A percentile compares a stretch with the other conserved stretches of the same genome.
Evolutionary conservation across 140 eudicot genomes (phyloP).

Genomic region (Senecio squalidus): DNA sequence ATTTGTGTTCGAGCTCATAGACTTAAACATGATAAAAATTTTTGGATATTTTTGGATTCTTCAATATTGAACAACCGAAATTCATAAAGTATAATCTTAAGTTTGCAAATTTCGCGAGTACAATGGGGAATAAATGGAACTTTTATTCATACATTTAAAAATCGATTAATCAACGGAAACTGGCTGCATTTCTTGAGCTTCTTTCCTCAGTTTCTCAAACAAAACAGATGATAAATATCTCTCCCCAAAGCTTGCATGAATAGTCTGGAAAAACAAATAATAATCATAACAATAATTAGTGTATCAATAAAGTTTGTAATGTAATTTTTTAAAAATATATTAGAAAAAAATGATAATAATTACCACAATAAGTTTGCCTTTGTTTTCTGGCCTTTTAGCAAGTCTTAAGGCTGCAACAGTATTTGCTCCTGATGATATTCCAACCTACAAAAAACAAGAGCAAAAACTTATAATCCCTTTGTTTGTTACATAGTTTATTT

Average conservation of each 20-base stretch:
- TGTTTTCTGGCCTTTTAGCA: conserved; percentile 93
- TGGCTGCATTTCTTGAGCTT: conserved; percentile 85
- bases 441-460: conserved; percentile 51
- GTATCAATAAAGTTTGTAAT: no score
- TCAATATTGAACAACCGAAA: neutral
- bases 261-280: conserved; percentile 43
- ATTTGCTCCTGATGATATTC: conserved; percentile 96
- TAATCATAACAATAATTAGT: no score
- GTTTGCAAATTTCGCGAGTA: conserved; percentile 12
- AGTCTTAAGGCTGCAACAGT: conserved; percentile 94
- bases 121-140: conserved; percentile 1
- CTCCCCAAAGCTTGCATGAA: conserved; percentile 95
- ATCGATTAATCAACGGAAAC: conserved; percentile 51
- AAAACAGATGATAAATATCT: conserved; percentile 82
- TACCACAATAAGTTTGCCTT: conserved; percentile 99
- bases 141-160: neutral
- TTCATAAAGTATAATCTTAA: neutral
- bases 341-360: no score
- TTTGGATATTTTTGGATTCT: no score
- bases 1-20: no score
- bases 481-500: no score
- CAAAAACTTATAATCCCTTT: neutral
- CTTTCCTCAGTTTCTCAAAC: conserved; percentile 79
- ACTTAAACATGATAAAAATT: no score
- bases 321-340: no score